Evolutionary conservation across 352 stramenopile species (phyloP).

Genomic region (Phytophthora pini): DNA sequence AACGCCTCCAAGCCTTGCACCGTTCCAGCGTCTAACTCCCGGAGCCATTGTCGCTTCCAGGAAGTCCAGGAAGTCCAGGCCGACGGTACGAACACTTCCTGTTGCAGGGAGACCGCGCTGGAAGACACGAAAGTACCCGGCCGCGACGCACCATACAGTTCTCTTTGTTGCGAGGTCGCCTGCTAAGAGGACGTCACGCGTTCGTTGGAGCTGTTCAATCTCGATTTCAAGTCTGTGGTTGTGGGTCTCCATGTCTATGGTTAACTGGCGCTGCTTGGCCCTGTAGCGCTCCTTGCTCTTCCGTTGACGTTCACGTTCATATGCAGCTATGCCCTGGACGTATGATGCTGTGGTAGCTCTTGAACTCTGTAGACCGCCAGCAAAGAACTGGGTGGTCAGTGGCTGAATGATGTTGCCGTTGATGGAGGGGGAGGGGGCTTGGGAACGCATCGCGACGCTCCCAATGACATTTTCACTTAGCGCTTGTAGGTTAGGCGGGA

Average conservation of each 20-base stretch:
- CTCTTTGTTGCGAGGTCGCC: not conserved
- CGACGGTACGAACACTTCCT: too few relatives aligned
- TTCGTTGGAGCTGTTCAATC: not conserved
- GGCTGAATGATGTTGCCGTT: too few relatives aligned
- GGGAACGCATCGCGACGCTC: too few relatives aligned
- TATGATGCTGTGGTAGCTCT: too few relatives aligned
- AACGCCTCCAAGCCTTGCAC: not conserved
- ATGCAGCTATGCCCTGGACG: not conserved
- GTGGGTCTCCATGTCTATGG: not conserved
- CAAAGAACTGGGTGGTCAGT: too few relatives aligned
- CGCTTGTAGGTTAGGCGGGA: too few relatives aligned
- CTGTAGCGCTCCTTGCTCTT: not conserved
- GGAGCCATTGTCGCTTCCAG: not conserved
- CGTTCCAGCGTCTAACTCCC: slow-evolving; percentile 3
- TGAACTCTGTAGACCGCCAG: too few relatives aligned
- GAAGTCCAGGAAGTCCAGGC: too few relatives aligned
- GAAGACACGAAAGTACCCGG: not conserved
- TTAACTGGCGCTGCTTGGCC: not conserved
- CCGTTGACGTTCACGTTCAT: not conserved
- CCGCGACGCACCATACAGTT: not conserved
- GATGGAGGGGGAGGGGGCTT: too few relatives aligned
- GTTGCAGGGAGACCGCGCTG: too few relatives aligned
- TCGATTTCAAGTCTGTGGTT: not conserved
- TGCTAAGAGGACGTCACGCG: not conserved
- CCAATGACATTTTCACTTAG: too few relatives aligned